A percentile compares a stretch with the other conserved stretches of the same genome.
phyloP scores from a whole-genome alignment of 768 basidiomycete genomes.

The Mycena sanguinolenta region DNA sequence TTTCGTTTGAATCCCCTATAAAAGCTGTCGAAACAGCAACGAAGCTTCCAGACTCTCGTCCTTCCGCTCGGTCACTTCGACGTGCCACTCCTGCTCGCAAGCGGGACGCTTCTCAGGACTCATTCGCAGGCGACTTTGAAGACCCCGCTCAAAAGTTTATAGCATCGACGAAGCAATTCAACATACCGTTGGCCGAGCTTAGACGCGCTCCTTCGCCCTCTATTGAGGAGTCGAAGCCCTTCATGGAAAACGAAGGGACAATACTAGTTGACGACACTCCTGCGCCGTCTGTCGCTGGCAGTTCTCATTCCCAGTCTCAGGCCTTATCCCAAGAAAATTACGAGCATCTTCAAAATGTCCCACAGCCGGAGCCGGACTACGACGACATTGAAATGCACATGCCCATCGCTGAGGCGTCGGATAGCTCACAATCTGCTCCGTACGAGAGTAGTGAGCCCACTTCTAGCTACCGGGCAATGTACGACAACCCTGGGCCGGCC shows the following conservation, averaged over 20 bases:
- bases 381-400: not conserved
- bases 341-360: conserved; percentile 32
- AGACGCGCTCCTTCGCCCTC: conserved; percentile 47
- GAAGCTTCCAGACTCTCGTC: conserved; percentile 31
- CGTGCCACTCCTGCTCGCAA: conserved; percentile 36
- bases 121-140: conserved; percentile 68
- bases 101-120: conserved; percentile 65
- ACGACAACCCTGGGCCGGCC: conserved; percentile 40
- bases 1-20: conserved; percentile 50
- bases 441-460: conserved; percentile 54
- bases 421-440: conserved; percentile 43
- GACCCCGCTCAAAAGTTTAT: conserved; percentile 63
- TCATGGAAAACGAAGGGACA: conserved; percentile 31
- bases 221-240: conserved; percentile 38
- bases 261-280: conserved; percentile 71
- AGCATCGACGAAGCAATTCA: conserved; percentile 62
- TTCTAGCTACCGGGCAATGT: conserved; percentile 56
- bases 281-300: conserved; percentile 62
- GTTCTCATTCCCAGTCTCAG: conserved; percentile 45
- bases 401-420: not conserved
- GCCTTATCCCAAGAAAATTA: conserved; percentile 27
- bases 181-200: conserved; percentile 71
- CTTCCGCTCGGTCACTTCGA: conserved; percentile 34
- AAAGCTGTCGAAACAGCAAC: conserved; percentile 33
- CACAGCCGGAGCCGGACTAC: conserved; percentile 24